These are phyloP conservation scores for Bocquillonia castaneifolia DNA, from an alignment of 441 rosid species.

Conservation along the genomic window DNA sequence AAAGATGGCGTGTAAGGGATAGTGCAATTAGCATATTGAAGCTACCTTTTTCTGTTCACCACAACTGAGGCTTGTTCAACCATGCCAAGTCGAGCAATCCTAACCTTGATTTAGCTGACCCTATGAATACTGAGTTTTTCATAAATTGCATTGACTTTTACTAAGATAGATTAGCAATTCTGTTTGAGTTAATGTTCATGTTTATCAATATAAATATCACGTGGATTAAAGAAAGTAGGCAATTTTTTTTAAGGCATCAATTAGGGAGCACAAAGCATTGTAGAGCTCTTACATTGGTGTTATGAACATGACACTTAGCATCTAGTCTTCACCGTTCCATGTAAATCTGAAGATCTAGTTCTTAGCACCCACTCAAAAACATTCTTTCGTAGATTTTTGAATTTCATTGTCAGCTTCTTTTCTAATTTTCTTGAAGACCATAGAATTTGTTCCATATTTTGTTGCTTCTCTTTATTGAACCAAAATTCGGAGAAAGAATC, in stretches of 20 bases:
- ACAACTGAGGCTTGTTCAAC: neutral
- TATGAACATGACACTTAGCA: neutral
- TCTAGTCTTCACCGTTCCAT: neutral
- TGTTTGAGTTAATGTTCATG: neutral
- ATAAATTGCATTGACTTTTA: neutral
- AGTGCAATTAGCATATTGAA: neutral
- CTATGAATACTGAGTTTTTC: neutral
- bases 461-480: neutral
- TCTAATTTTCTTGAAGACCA: neutral
- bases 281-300: neutral
- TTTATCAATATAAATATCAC: neutral
- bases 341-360: neutral
- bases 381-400: neutral
- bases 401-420: neutral
- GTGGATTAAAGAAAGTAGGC: neutral
- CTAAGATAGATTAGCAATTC: no score
- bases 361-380: neutral
- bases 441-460: neutral
- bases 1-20: neutral
- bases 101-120: neutral
- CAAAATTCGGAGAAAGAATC: neutral
- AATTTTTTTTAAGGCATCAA: neutral
- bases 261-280: neutral
- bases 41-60: neutral
- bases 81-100: slow-evolving; percentile 2